phyloP scores from a whole-genome alignment of 768 basidiomycete species.

The Trametes cinnabarina region DNA sequence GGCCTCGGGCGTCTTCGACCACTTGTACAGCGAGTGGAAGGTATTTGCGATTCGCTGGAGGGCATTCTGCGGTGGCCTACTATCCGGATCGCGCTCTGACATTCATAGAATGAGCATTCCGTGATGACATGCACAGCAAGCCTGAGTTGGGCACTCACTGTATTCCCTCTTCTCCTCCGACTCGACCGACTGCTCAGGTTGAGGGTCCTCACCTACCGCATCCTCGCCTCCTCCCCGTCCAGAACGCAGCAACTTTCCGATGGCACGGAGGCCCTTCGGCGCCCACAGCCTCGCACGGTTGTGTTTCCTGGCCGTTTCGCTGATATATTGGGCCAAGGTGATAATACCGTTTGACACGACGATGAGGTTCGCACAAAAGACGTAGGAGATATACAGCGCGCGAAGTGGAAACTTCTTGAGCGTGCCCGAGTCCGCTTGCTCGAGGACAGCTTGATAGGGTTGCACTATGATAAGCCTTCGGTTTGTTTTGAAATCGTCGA shows the following conservation, averaged over 20 bases:
- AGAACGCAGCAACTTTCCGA: constrained; percentile 28
- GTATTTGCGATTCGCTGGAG: constrained; percentile 40
- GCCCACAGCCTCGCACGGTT: constrained; percentile 45
- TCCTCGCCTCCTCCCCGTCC: constrained; percentile 22
- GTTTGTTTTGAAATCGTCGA: constrained; percentile 33
- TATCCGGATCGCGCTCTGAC: constrained; percentile 46
- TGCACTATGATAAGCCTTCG: constrained; percentile 39
- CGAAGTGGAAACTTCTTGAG: constrained; percentile 31
- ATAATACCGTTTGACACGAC: constrained; percentile 37
- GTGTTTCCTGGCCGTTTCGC: constrained; percentile 38
- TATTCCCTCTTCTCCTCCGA: constrained; percentile 29
- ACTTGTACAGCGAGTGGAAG: constrained; percentile 37
- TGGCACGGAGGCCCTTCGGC: constrained; percentile 43
- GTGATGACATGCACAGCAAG: neutral
- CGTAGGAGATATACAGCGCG: constrained; percentile 49
- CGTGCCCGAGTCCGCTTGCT: constrained; percentile 21
- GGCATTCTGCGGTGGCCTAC: constrained; percentile 42
- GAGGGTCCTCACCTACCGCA: constrained; percentile 26
- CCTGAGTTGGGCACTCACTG: constrained; percentile 14
- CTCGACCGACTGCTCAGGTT: constrained; percentile 31
- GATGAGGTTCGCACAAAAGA: constrained; percentile 46
- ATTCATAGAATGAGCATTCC: neutral
- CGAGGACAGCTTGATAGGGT: constrained; percentile 43
- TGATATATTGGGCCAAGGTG: constrained; percentile 36
- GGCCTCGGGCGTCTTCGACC: constrained; percentile 42